Conservation (phyloP, 2,329 filamentous ascomycete genomes). For the Emydomyces testavorans region DNA sequence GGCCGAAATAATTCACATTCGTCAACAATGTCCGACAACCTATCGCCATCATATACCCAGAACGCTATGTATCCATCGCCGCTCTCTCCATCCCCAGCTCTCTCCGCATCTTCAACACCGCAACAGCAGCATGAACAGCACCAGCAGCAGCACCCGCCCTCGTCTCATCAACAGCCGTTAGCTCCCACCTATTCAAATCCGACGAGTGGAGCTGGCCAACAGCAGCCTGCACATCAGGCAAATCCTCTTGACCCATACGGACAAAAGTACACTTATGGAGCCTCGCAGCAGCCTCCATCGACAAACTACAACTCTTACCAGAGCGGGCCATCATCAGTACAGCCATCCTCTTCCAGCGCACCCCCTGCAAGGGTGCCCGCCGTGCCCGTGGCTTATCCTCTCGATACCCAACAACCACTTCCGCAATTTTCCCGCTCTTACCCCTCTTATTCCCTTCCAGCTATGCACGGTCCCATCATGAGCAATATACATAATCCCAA, state of each 20-base stretch:
- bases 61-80: slow-evolving; percentile 50
- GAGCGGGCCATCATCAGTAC: slow-evolving; percentile 20
- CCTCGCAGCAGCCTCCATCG: slow-evolving; percentile 38
- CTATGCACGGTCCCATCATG: slow-evolving; percentile 58
- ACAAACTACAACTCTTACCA: slow-evolving; percentile 33
- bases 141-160: slow-evolving; percentile 20
- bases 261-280: slow-evolving; percentile 40
- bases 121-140: slow-evolving; percentile 24
- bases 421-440: slow-evolving; percentile 34
- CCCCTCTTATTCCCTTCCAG: slow-evolving; percentile 47
- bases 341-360: slow-evolving; percentile 34
- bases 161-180: slow-evolving; percentile 28
- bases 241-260: slow-evolving; percentile 48
- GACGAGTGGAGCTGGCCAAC: slow-evolving; percentile 19
- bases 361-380: slow-evolving; percentile 43
- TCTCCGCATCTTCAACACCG: slow-evolving; percentile 19
- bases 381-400: slow-evolving; percentile 39
- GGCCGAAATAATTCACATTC: slow-evolving; percentile 45
- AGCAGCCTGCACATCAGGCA: slow-evolving; percentile 42
- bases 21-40: slow-evolving; percentile 46
- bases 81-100: slow-evolving; percentile 44
- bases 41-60: slow-evolving; percentile 57
- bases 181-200: slow-evolving; percentile 39
- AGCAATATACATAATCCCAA: slow-evolving; percentile 67
- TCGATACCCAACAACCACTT: slow-evolving; percentile 25